Evolutionary conservation across 2,329 filamentous ascomycete genomes (phyloP).

Genomic region (Claviceps capensis): DNA sequence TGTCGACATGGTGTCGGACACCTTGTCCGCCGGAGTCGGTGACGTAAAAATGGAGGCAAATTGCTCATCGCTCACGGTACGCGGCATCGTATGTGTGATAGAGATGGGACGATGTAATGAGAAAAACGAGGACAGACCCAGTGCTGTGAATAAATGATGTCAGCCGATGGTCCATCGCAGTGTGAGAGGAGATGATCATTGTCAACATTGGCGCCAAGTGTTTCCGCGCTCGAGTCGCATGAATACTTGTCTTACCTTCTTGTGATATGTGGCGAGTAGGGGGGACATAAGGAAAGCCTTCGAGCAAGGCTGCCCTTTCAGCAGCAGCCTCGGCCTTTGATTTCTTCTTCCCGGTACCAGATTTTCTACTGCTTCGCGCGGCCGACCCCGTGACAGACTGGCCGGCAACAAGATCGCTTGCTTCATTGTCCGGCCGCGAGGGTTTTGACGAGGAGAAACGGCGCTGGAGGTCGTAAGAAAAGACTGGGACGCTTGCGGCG

Average conservation of each 20-base stretch:
- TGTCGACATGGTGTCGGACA: constrained; percentile 52
- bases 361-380: constrained; percentile 28
- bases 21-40: constrained; percentile 35
- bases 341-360: constrained; percentile 39
- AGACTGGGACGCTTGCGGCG: constrained; percentile 20
- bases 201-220: not conserved
- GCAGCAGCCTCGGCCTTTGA: constrained; percentile 42
- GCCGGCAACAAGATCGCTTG: constrained; percentile 34
- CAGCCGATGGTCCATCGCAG: not conserved
- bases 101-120: constrained; percentile 91
- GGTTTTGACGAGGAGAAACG: constrained; percentile 49
- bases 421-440: constrained; percentile 44
- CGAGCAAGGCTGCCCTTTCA: constrained; percentile 30
- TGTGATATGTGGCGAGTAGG: constrained; percentile 59
- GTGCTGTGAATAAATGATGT: constrained; percentile 38
- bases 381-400: constrained; percentile 36
- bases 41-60: constrained; percentile 75
- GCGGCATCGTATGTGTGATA: constrained; percentile 68
- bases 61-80: constrained; percentile 53
- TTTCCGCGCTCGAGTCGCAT: not conserved
- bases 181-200: not conserved
- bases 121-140: constrained; percentile 86
- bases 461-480: constrained; percentile 33
- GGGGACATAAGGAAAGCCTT: constrained; percentile 58
- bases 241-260: constrained; percentile 37